Percentiles rank a stretch among this genome's conserved stretches.
Evolutionary conservation across 805 yeast genomes (phyloP).

Genomic region (Myxozyma neotropica): DNA sequence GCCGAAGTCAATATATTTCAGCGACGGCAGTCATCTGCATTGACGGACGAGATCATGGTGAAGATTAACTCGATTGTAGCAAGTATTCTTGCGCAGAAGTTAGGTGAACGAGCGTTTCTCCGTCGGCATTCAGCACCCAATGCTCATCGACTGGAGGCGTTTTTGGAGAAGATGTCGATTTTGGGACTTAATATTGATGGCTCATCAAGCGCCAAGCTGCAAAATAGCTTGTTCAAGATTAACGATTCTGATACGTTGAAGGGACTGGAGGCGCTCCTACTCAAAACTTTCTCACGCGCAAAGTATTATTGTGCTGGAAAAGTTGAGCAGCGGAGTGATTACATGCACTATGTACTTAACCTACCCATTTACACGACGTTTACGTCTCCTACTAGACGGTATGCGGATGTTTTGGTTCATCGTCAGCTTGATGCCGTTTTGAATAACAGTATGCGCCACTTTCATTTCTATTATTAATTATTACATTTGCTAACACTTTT

Average conservation of each 20-base stretch:
- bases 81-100: conserved; percentile 66
- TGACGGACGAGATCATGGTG: conserved; percentile 74
- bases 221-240: conserved; percentile 67
- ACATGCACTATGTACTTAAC: conserved; percentile 78
- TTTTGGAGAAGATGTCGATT: conserved; percentile 68
- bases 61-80: conserved; percentile 87
- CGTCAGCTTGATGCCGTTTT: conserved; percentile 80
- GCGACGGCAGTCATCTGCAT: conserved; percentile 55
- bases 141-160: conserved; percentile 73
- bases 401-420: conserved; percentile 90
- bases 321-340: conserved; percentile 68
- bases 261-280: conserved; percentile 76
- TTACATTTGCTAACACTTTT: neutral
- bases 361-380: conserved; percentile 89
- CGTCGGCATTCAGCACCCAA: conserved; percentile 89
- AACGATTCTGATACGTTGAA: conserved; percentile 63
- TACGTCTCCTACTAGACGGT: conserved; percentile 88
- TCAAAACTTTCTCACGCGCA: conserved; percentile 81
- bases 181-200: conserved; percentile 65
- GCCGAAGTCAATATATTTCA: conserved; percentile 74
- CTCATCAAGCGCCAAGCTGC: conserved; percentile 67
- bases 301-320: conserved; percentile 88
- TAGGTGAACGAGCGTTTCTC: conserved; percentile 80
- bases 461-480: neutral
- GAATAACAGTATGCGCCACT: conserved; percentile 40